Conservation (phyloP, 2,329 filamentous ascomycete genomes). For the Tolypocladium ophioglossoides region DNA sequence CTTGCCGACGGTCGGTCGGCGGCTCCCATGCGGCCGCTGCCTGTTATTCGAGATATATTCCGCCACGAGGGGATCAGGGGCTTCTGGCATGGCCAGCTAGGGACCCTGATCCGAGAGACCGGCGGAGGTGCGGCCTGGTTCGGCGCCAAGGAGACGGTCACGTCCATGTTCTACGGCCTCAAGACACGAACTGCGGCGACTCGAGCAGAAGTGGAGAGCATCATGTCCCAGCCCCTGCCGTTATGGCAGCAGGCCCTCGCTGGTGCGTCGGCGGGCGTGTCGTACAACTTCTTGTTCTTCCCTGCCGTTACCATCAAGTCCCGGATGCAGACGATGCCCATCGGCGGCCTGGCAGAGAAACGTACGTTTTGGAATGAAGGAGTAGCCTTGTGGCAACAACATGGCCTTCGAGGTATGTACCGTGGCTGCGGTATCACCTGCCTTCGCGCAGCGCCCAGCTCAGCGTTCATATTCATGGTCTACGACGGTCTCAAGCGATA, state of each 20-base stretch:
- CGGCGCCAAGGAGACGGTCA: conserved; percentile 74
- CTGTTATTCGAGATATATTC: conserved; percentile 70
- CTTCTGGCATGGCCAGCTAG: conserved; percentile 92
- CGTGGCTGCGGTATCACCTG: conserved; percentile 93
- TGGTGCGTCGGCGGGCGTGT: conserved; percentile 79
- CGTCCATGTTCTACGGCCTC: conserved; percentile 54
- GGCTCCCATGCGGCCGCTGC: conserved; percentile 49
- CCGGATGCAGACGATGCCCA: conserved; percentile 82
- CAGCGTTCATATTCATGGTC: conserved; percentile 95
- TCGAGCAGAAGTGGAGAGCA: conserved; percentile 26
- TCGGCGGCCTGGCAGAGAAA: conserved; percentile 42
- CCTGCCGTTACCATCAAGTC: conserved; percentile 97
- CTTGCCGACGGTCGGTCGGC: conserved; percentile 28
- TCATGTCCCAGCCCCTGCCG: conserved; percentile 48
- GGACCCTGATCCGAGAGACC: conserved; percentile 87
- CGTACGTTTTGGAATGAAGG: conserved; percentile 66
- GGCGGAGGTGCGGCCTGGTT: conserved; percentile 95
- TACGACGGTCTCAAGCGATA: conserved; percentile 75
- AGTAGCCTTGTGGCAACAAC: conserved; percentile 64
- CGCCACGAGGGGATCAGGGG: conserved; percentile 71
- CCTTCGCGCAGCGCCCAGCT: conserved; percentile 77
- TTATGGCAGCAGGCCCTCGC: conserved; percentile 81
- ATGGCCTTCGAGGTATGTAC: conserved; percentile 79
- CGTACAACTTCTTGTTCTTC: conserved; percentile 96
- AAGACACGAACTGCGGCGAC: conserved; percentile 33